A percentile compares a stretch with the other conserved stretches of the same genome.
Evolutionary conservation across 805 yeast genomes (phyloP).

Genomic region (Isabelozyma rhagii): DNA sequence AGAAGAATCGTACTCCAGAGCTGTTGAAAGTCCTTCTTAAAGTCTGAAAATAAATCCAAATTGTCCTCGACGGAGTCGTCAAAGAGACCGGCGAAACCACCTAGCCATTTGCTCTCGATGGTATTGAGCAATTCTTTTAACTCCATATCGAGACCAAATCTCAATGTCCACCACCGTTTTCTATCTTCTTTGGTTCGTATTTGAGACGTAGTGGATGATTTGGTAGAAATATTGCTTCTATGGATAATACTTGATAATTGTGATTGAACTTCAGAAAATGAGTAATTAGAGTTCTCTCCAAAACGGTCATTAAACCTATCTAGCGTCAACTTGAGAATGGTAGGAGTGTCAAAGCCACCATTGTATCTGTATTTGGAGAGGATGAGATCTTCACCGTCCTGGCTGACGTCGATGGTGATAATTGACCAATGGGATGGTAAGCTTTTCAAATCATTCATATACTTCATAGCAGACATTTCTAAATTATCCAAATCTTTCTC

Average conservation of each 20-base stretch:
- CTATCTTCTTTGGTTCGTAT: slow-evolving; percentile 59
- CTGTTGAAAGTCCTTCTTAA: slow-evolving; percentile 14
- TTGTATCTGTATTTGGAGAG: slow-evolving; percentile 41
- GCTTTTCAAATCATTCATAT: not conserved
- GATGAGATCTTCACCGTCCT: slow-evolving; percentile 54
- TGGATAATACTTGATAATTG: not conserved
- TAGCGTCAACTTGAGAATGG: not conserved
- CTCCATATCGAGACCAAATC: slow-evolving; percentile 59
- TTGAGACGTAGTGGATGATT: slow-evolving; percentile 46
- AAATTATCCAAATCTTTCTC: not conserved
- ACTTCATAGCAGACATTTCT: not conserved
- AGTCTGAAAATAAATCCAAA: slow-evolving; percentile 9
- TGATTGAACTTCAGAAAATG: not conserved
- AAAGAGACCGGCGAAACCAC: slow-evolving; percentile 71
- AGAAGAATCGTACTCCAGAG: slow-evolving; percentile 12
- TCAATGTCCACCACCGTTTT: slow-evolving; percentile 72
- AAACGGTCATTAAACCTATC: not conserved
- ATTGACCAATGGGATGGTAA: slow-evolving; percentile 46
- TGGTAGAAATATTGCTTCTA: slow-evolving; percentile 60
- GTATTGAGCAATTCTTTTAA: slow-evolving; percentile 50
- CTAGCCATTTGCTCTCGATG: slow-evolving; percentile 69
- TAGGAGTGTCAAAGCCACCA: not conserved
- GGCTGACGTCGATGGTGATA: slow-evolving; percentile 59
- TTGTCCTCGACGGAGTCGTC: slow-evolving; percentile 24
- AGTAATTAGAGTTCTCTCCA: not conserved